These are phyloP conservation scores for Rheum nobile DNA, from an alignment of 148 eudicot species.

Conservation along the genomic window DNA sequence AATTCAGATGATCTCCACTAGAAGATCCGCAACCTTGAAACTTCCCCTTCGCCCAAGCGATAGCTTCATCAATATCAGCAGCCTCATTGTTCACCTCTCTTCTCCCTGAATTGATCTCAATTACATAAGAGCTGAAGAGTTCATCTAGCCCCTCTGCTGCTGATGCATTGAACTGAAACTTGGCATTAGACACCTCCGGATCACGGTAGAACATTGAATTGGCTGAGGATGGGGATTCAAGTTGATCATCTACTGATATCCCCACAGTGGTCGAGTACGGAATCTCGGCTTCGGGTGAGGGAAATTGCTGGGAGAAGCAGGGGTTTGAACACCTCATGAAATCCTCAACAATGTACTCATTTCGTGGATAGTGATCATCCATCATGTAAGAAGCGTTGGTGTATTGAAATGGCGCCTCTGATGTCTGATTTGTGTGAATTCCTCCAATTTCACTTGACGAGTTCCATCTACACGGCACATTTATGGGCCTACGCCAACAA, in stretches of 20 bases:
- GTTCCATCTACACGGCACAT: conserved; percentile 49
- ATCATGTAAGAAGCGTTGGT: not conserved
- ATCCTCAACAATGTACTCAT: conserved; percentile 12
- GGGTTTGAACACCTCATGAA: conserved; percentile 21
- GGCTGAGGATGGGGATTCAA: conserved; percentile 41
- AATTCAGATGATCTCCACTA: not conserved
- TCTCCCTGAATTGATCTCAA: conserved; percentile 3
- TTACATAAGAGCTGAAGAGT: not conserved
- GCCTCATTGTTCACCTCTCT: conserved; percentile 32
- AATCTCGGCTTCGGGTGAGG: conserved; percentile 42
- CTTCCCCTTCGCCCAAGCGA: conserved; percentile 79
- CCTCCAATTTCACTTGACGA: conserved; percentile 15
- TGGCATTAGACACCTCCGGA: not conserved
- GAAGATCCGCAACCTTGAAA: conserved; percentile 23
- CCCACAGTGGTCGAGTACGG: conserved; percentile 17
- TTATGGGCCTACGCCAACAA: conserved; percentile 33
- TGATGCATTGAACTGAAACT: not conserved
- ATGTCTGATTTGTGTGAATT: conserved; percentile 15
- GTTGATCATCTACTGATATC: conserved; percentile 24
- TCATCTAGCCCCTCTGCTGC: not conserved
- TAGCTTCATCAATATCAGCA: conserved; percentile 51
- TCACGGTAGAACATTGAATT: not conserved
- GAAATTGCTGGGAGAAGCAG: conserved; percentile 19
- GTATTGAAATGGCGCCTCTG: conserved; percentile 16
- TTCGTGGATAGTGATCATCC: conserved; percentile 11